Evolutionary conservation across 2,329 filamentous ascomycete genomes (phyloP), one percentile per base, ranked within the genome.

Genomic region (Xylariaceae sp.): DNA sequence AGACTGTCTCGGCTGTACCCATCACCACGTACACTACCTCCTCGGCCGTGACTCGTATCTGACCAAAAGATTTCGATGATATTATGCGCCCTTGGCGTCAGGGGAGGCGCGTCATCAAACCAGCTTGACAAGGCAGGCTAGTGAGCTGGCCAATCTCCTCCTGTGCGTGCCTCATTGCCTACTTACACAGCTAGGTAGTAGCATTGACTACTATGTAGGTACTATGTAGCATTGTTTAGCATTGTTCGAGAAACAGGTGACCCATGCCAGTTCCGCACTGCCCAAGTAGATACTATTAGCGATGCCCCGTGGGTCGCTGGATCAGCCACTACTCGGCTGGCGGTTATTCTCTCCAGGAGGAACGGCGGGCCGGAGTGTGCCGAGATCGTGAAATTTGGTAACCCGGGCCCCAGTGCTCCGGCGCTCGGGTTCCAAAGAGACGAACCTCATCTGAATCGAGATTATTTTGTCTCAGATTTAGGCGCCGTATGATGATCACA

Each of bases 391-490:
- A 19, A 51, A 60, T 56, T 46, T 29, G 54, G 58, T 53, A 59
- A 59, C 50, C 58, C 56, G 58, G 56, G 26, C 46, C 44, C 9
- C 29, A 48, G 54, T 3, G 51, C 43, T 57, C 58, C 58, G 56
- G 46, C 26, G 2, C 32, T 26, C 55, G 46, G 49, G 45, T 19
- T 1, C 19, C 19, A 19, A 19, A 19, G 19, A 19, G 19, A 19
- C 19, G 19, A 19, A 19, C 29, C 35, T 27, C 40, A 31, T 34
- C 8, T 7, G 35, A 11, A 37, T 3, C 8, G 35, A 11, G 8
- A 3, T 37, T 37, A 11, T 37, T 37, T 37, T 37, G 8, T 50
- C 43, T 54, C 47, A 54, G 53, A 44, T 45, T 32, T 31, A 50
- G 35, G 26, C 42, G 7, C 34, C 12, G 30, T 32, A 11, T 35